Conservation (phyloP, 345 rosid genomes). For the Xanthoceras sorbifolium region DNA sequence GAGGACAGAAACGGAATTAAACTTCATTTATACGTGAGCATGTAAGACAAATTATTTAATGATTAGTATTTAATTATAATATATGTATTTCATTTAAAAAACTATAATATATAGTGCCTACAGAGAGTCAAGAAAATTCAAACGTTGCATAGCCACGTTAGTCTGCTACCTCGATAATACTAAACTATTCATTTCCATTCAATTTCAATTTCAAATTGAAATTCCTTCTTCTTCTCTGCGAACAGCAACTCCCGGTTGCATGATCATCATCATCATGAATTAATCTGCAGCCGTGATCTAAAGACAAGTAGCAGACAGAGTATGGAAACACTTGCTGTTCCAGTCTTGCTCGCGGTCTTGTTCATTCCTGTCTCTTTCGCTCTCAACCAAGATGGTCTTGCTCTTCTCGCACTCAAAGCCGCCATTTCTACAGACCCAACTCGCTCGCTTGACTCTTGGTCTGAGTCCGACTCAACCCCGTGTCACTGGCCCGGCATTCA, state of each 20-base stretch:
- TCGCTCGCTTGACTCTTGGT: slow-evolving; percentile 59
- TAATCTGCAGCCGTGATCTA: neutral
- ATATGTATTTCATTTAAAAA: neutral
- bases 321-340: neutral
- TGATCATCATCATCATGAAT: neutral
- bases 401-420: slow-evolving; percentile 85
- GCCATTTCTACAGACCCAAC: slow-evolving; percentile 73
- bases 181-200: neutral
- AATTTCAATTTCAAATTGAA: slow-evolving; percentile 20
- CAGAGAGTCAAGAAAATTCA: slow-evolving; percentile 19
- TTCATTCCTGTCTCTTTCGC: slow-evolving; percentile 34
- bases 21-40: neutral
- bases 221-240: slow-evolving; percentile 22
- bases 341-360: slow-evolving; percentile 24
- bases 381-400: slow-evolving; percentile 74
- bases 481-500: slow-evolving; percentile 80
- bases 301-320: neutral
- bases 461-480: slow-evolving; percentile 69
- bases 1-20: neutral
- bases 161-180: slow-evolving; percentile 15
- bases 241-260: slow-evolving; percentile 71
- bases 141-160: slow-evolving; percentile 14
- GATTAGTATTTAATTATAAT: neutral
- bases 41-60: neutral
- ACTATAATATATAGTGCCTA: neutral